phyloP scores from a whole-genome alignment of 768 basidiomycete genomes.

The Auriculariales sp. region DNA sequence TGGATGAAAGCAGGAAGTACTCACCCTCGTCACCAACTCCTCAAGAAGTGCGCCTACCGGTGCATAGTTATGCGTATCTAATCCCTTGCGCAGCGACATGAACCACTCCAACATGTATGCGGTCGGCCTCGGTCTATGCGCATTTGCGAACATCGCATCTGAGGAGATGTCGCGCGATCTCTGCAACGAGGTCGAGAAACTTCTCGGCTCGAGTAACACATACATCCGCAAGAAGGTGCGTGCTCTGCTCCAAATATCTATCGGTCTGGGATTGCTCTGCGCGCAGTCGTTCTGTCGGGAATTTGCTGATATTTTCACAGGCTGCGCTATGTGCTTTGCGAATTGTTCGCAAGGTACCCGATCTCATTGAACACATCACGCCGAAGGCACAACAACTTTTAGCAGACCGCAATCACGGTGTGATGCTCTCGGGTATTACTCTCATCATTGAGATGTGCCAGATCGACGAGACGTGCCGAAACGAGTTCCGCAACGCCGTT shows the following conservation, averaged over 20 bases:
- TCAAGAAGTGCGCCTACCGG: constrained; percentile 69
- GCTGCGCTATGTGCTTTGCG: constrained; percentile 90
- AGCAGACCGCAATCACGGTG: constrained; percentile 93
- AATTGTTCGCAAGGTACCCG: constrained; percentile 91
- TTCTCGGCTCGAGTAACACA: constrained; percentile 92
- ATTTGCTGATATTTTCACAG: constrained; percentile 22
- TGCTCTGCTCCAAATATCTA: too few relatives aligned
- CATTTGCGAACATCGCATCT: constrained; percentile 96
- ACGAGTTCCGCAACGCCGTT: constrained; percentile 86
- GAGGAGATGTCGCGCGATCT: constrained; percentile 99
- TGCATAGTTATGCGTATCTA: constrained; percentile 6
- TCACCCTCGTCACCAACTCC: constrained; percentile 95
- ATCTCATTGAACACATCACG: constrained; percentile 85
- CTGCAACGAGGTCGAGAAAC: constrained; percentile 93
- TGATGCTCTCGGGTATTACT: constrained; percentile 85
- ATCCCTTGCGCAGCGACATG: constrained; percentile 61
- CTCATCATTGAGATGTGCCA: constrained; percentile 92
- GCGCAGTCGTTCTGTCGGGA: neutral
- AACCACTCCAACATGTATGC: constrained; percentile 99
- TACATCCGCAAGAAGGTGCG: constrained; percentile 97
- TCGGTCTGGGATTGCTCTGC: constrained; percentile 1
- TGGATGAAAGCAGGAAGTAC: constrained; percentile 97
- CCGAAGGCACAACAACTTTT: constrained; percentile 79
- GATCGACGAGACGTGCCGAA: constrained; percentile 51
- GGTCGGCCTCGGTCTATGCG: constrained; percentile 91